Base-by-base conservation (phyloP, 73 alveolate species). In the Paramecium sonneborni region DNA sequence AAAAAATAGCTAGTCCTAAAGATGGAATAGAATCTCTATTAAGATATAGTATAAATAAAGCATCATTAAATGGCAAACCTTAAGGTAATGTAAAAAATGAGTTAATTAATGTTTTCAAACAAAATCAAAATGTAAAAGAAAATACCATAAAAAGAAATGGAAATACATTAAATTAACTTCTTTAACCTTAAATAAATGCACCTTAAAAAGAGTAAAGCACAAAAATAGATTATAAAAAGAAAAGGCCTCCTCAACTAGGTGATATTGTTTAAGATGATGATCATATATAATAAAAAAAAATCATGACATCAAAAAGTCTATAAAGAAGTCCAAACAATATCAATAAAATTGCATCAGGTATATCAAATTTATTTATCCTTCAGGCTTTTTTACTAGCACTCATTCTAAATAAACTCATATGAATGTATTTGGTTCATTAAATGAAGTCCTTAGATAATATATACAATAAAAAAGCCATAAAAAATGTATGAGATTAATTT, bases 371-470 rank as follows among this genome's bases (percentile, higher is more conserved):
- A 24, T 1, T 30, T 26, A 30, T 23, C 12, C 24, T 30, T 15
- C 12, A 62, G 84, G 84, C 39, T 62, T 62, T 62, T 62, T 62
- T 62, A 62, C 84, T 7, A 62, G 84, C 24, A 62, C 84, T 30
- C 84, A 62, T 62, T 62, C 39, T 4, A 62, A 62, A 62, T 30
- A 62, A 28, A 62, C 23, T 32, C 48, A 32, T 62, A 30, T 62
- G 84, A 62, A 62, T 26, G 84, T 62, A 62, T 62, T 62, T 62
- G 84, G 84, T 23, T 62, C 84, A 62, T 32, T 62, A 30, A 62
- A 62, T 12, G 84, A 62, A 62, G 84, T 62, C 10, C 11, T 62
- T 23, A 62, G 84, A 62, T 62, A 62, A 62, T 62, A 62, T 62
- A 62, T 62, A 30, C 46, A 62, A 62, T 30, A 26, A 62, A 62